These are phyloP conservation scores for Saitozyma podzolica DNA, from an alignment of 768 basidiomycete genomes.

Conservation along the genomic window DNA sequence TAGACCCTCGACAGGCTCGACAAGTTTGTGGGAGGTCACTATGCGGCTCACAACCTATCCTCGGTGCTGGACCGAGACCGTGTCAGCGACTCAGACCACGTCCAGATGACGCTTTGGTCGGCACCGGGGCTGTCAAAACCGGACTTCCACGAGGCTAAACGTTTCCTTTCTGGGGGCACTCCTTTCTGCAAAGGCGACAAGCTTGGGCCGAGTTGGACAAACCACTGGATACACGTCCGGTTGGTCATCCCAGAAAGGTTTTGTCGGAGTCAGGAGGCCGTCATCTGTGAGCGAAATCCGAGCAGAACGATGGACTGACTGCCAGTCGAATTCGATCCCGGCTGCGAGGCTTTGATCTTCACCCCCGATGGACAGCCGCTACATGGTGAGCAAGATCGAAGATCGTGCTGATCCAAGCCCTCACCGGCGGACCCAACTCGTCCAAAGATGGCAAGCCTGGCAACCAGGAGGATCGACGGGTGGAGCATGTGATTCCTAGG, in stretches of 20 bases:
- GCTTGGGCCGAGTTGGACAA: constrained; percentile 93
- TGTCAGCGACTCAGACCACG: constrained; percentile 58
- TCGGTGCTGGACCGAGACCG: constrained; percentile 72
- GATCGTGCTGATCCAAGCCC: constrained; percentile 57
- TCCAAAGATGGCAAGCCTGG: constrained; percentile 14
- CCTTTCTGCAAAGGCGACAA: constrained; percentile 79
- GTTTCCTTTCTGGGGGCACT: constrained; percentile 9
- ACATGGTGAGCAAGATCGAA: constrained; percentile 59
- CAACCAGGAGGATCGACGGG: constrained; percentile 69
- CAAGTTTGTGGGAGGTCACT: constrained; percentile 65
- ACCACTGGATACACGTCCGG: constrained; percentile 91
- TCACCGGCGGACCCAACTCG: constrained; percentile 76
- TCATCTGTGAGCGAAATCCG: constrained; percentile 56
- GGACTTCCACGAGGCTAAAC: constrained; percentile 71
- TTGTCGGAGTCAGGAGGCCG: constrained; percentile 69
- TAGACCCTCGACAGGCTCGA: constrained; percentile 20
- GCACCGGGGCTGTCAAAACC: constrained; percentile 79
- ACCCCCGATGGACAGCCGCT: constrained; percentile 70
- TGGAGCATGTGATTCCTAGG: constrained; percentile 83
- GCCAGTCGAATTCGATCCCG: constrained; percentile 90
- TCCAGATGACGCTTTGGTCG: constrained; percentile 83
- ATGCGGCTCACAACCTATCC: constrained; percentile 72
- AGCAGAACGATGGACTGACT: background rate
- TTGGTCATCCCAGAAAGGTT: constrained; percentile 74
- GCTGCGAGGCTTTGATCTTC: constrained; percentile 90